phyloP scores from a whole-genome alignment of 176 grass and related monocot genomes.

The Lolium multiflorum region DNA sequence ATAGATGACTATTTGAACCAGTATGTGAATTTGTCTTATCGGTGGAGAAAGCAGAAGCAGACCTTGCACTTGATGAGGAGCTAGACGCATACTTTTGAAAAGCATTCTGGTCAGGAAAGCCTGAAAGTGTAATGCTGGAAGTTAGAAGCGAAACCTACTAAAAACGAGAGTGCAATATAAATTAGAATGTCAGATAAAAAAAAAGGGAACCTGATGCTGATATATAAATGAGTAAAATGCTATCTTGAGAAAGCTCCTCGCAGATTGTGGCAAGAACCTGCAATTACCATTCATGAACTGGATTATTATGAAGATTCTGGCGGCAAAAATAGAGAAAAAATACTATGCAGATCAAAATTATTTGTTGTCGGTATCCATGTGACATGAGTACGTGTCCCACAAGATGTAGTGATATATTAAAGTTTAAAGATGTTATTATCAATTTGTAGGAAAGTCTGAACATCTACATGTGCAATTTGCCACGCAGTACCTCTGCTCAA shows the following conservation, averaged over 20 bases:
- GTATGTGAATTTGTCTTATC: constrained; percentile 52
- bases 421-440: not conserved
- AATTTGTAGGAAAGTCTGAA: not conserved
- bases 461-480: constrained; percentile 9
- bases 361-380: not conserved
- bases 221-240: constrained; percentile 89
- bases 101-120: constrained; percentile 63
- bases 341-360: not conserved
- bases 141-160: constrained; percentile 31
- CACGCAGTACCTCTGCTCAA: constrained; percentile 4
- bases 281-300: constrained; percentile 10
- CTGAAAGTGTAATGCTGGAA: constrained; percentile 50
- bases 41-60: constrained; percentile 35
- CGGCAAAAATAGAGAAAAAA: not conserved
- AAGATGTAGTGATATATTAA: constrained; percentile 6
- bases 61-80: constrained; percentile 45
- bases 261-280: constrained; percentile 94
- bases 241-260: constrained; percentile 83
- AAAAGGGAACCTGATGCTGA: constrained; percentile 93
- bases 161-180: constrained; percentile 35
- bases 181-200: constrained; percentile 37
- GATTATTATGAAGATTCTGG: constrained; percentile 2
- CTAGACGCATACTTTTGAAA: constrained; percentile 63
- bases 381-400: constrained; percentile 11
- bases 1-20: constrained; percentile 70